Base-by-base conservation (phyloP, 768 basidiomycete species). In the Tricholoma saponaceum region DNA sequence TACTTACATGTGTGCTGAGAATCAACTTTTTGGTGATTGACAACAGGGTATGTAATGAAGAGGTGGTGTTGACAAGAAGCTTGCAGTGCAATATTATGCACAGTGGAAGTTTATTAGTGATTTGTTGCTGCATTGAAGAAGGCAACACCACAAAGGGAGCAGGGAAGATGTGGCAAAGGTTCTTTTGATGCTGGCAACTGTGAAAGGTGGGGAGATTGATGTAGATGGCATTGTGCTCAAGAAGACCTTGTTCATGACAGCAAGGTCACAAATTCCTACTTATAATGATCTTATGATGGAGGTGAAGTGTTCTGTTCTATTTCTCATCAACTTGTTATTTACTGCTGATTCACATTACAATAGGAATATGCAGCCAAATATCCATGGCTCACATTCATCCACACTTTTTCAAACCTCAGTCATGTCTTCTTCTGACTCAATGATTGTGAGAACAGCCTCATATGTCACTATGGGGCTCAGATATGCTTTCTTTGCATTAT, bases 241-340 rank as follows among this genome's bases (percentile, higher is more conserved):
- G 69, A 79, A 79, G 66, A 68, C 53, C 20, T 71, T 67, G 0
- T 33, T 74, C 0, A 14, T 57, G 4, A 72, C 68, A 2, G 77
- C 78, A 0, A 74, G 69, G 1, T 28, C 65, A 25, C 59, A 68
- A 1, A 69, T 72, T 0, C 68, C 74, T 12, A 79, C 80, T 0
- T 83, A 83, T 59, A 83, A 75, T 57, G 82, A 84, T 64, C 61
- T 81, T n/a, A 80, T 81, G 78, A 59, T 83, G 47, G 74, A 81
- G 76, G 82, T 80, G 16, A 39, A 39, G 16, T n/a, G 8, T 10
- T 35, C 37, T 1, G 7, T 20, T 54, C 4, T 10, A 18, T 25
- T 7, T 35, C 13, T 39, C 20, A 26, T 26, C 53, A 33, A 1
- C 26, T 10, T 32, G 46, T 43, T 16, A 35, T 25, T 22, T 14